Evolutionary conservation across 352 stramenopile genomes (phyloP), one percentile per base, ranked within the genome.

Genomic region (Pythium aristosporum): DNA sequence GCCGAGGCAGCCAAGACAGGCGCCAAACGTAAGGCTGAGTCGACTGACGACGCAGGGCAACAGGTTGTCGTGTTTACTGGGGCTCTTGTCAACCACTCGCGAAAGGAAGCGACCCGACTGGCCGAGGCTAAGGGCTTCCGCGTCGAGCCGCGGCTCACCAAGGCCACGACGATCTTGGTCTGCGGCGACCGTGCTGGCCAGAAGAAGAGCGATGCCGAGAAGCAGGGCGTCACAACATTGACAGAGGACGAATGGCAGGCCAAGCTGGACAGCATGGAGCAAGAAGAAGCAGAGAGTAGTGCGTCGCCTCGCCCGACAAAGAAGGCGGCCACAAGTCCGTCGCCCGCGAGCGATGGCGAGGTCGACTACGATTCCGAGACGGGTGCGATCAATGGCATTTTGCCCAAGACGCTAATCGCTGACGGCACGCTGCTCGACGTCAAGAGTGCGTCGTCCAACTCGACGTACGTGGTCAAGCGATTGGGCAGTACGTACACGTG

Each of bases 391-490:
- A 79, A 80, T 49, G 73, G 69, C 10, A 48, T 81, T 32, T 48
- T 63, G 5, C 77, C 78, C 5, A 78, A 77, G 57, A 46, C 64
- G 1, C 30, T 79, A 21, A 68, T 85, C 20, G 59, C 61, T 0
- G 73, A 85, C 37, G 77, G 76, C 4, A 73, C 63, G 25, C 77
- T 84, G 48, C 57, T 75, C 28, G 73, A 85, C 28, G 69, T 85
- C 11, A 71, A 84, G 53, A 86, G 76, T 61, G 58, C 71, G 36
- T 84, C 79, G 34, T 76, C 68, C 34, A 81, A 69, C 23, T 80
- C 79, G n/a, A 82, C 71, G 41, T 89, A 89, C 66, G 54, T 80
- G 21, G 71, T 78, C 56, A 85, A 86, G 62, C 73, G 75, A 12
- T 20, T 81, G 5, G 80, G 80, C 4, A 75, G 55, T 34, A 69